phyloP scores from a whole-genome alignment of 768 basidiomycete species.

The Calvatia gigantea region DNA sequence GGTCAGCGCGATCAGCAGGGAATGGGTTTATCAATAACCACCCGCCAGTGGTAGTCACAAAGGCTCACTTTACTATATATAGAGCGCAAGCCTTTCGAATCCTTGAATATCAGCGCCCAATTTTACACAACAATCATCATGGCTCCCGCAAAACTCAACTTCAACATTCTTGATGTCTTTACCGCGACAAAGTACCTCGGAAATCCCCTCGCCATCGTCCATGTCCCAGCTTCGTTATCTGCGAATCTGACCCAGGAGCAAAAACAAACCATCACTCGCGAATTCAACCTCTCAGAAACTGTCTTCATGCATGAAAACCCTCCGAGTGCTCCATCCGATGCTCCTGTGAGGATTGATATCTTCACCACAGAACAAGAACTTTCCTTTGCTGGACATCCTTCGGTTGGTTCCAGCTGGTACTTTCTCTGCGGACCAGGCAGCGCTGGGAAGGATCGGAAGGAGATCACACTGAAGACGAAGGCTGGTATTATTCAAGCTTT shows the following conservation, averaged over 20 bases:
- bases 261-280: constrained; percentile 41
- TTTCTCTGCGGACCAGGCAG: constrained; percentile 23
- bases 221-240: constrained; percentile 23
- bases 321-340: constrained; percentile 11
- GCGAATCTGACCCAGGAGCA: constrained; percentile 27
- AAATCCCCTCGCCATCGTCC: constrained; percentile 44
- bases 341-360: constrained; percentile 33
- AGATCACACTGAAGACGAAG: constrained; percentile 33
- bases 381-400: constrained; percentile 45
- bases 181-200: constrained; percentile 35
- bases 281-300: constrained; percentile 49
- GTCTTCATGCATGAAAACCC: constrained; percentile 36
- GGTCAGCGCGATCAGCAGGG: no score
- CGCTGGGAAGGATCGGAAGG: constrained; percentile 13
- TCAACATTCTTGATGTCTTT: constrained; percentile 39
- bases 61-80: no score
- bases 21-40: no score
- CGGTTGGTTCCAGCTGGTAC: constrained; percentile 40
- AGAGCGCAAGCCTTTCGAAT: no score
- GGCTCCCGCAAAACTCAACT: constrained; percentile 14
- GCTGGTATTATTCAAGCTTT: constrained; percentile 40
- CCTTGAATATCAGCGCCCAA: no score
- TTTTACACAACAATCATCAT: no score
- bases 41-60: no score
- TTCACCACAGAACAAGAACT: constrained; percentile 37